A percentile compares a stretch with the other conserved stretches of the same genome.
These are phyloP conservation scores for Trichoderma pleuroti DNA, from an alignment of 2,329 filamentous ascomycete genomes.

Conservation along the genomic window DNA sequence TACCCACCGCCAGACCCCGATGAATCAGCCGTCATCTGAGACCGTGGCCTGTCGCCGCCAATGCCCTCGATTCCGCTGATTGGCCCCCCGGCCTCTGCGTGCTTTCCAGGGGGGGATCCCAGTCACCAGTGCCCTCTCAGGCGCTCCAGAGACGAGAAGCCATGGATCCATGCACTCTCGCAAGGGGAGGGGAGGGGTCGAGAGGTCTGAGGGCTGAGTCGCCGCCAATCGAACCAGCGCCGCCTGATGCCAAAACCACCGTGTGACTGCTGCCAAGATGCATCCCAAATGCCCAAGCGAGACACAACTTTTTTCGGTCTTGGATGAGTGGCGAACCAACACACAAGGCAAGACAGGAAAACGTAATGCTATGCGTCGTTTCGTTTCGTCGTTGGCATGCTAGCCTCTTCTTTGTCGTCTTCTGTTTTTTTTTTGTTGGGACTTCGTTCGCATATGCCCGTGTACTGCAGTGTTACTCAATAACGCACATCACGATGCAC, in stretches of 20 bases:
- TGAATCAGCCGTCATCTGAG: constrained; percentile 16
- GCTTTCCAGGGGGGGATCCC: not conserved
- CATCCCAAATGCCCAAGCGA: not conserved
- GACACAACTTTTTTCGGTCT: not conserved
- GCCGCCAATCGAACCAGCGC: constrained; percentile 11
- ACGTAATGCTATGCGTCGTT: not conserved
- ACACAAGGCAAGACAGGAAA: not conserved
- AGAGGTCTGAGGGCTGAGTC: not conserved
- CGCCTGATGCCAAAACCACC: constrained; percentile 7
- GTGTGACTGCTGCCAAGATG: constrained; percentile 12
- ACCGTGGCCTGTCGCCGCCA: constrained; percentile 1
- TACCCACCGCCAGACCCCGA: not conserved
- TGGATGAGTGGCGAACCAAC: not conserved
- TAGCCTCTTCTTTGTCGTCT: not conserved
- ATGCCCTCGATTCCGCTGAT: not conserved
- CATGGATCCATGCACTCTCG: not conserved
- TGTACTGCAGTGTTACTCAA: not conserved
- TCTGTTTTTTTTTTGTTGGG: not conserved
- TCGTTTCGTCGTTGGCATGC: not conserved
- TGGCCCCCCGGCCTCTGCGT: not conserved
- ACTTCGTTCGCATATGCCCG: not conserved
- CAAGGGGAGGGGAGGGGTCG: not conserved
- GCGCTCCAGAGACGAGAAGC: not conserved
- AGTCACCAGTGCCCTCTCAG: not conserved
- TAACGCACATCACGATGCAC: not conserved